Evolutionary conservation across 106 monocot species (phyloP).

Genomic region (Ottelia alismoides): DNA sequence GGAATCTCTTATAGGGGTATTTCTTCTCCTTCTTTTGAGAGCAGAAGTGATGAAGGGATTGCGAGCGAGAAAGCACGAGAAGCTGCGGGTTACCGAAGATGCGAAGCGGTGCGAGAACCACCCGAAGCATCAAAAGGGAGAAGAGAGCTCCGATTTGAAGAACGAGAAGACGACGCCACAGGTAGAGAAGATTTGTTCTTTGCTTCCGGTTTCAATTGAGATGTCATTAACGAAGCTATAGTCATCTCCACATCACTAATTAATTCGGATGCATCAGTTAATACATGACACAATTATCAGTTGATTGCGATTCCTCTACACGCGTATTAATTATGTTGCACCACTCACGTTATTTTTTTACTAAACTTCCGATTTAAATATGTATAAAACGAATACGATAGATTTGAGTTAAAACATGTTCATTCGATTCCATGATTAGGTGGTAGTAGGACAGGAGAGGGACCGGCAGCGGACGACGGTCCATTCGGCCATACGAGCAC

Average conservation of each 20-base stretch:
- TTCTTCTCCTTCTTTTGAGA: background rate
- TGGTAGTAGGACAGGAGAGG: slow-evolving; percentile 14
- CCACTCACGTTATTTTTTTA: background rate
- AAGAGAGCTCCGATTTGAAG: background rate
- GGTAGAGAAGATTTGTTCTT: slow-evolving; percentile 5
- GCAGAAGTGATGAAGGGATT: slow-evolving; percentile 63
- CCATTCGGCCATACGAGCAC: slow-evolving; percentile 3
- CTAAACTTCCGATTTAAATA: too few species aligned
- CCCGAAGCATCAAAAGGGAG: background rate
- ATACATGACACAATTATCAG: too few species aligned
- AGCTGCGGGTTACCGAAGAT: slow-evolving; percentile 22
- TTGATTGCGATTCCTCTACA: background rate
- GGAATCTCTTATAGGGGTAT: too few species aligned
- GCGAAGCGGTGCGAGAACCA: slow-evolving; percentile 12
- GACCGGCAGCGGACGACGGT: slow-evolving; percentile 10
- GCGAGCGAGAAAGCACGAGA: slow-evolving; percentile 52
- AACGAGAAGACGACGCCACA: background rate
- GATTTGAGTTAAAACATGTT: background rate
- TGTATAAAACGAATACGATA: too few species aligned
- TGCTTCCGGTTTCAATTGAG: too few species aligned
- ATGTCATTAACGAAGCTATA: too few species aligned
- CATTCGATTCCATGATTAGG: background rate
- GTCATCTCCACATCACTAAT: too few species aligned
- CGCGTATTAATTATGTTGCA: too few species aligned
- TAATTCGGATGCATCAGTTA: too few species aligned